phyloP scores from a whole-genome alignment of 1,139 yeast genomes.

The Saccharomyces hybrid region DNA sequence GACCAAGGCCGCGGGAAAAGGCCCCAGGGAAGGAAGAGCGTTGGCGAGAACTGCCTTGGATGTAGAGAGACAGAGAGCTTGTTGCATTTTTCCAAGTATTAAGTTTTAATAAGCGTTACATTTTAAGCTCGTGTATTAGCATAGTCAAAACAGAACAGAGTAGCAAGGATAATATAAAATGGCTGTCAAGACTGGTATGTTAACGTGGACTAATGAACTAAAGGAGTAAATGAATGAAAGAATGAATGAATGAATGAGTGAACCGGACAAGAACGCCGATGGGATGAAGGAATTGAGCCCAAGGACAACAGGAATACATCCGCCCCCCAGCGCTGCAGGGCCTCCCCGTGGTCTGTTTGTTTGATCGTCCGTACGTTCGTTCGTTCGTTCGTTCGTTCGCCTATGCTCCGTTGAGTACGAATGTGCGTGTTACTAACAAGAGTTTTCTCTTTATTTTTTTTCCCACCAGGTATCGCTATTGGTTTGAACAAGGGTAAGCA shows the following conservation, averaged over 20 bases:
- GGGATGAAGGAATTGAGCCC: background rate
- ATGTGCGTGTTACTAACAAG: background rate
- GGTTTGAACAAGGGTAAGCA: conserved; percentile 99
- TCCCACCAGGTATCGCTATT: conserved; percentile 76
- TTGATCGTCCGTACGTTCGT: too few species aligned
- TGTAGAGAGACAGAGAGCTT: background rate
- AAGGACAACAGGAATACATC: background rate
- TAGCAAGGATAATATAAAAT: conserved; percentile 12
- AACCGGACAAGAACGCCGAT: background rate
- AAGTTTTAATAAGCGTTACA: background rate
- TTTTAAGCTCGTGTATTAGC: background rate
- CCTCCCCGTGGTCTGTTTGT: background rate
- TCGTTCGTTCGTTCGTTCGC: too few species aligned
- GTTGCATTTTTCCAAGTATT: background rate
- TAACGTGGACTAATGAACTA: background rate
- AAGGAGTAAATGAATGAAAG: background rate
- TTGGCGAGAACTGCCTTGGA: background rate
- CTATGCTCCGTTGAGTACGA: background rate
- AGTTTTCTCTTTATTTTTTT: background rate
- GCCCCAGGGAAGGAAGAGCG: background rate
- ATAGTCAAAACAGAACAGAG: background rate
- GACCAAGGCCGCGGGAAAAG: background rate
- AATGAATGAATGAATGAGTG: background rate
- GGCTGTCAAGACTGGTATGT: conserved; percentile 32
- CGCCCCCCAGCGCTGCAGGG: background rate